A percentile compares a stretch with the other conserved stretches of the same genome.
phyloP scores from a whole-genome alignment of 371 early-diverging fungal species.

The Entomophthora muscae region DNA sequence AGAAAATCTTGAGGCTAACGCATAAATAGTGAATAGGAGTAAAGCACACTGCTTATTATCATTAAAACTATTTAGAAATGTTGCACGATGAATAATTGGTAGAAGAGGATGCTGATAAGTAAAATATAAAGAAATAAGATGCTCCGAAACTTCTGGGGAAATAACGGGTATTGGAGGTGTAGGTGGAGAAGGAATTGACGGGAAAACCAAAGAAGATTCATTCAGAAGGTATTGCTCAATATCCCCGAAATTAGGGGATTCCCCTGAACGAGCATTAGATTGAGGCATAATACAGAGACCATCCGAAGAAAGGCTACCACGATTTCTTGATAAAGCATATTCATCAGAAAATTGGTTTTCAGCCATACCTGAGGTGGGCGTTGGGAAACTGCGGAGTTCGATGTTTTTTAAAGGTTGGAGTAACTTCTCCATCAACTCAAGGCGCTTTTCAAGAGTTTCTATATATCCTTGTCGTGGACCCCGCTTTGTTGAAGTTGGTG shows the following conservation, averaged over 20 bases:
- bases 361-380: background rate
- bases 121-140: constrained; percentile 7
- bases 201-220: constrained; percentile 3
- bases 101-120: constrained; percentile 3
- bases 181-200: constrained; percentile 7
- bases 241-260: background rate
- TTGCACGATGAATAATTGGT: constrained; percentile 6
- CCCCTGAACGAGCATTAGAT: background rate
- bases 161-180: constrained; percentile 6
- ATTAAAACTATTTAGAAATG: background rate
- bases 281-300: background rate
- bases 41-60: constrained; percentile 3
- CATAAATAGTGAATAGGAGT: background rate
- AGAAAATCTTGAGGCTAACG: constrained; percentile 14
- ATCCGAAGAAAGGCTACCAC: constrained; percentile 2
- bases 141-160: constrained; percentile 7
- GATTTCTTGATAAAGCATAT: background rate
- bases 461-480: constrained; percentile 71
- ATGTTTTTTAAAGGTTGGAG: constrained; percentile 14
- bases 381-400: constrained; percentile 6
- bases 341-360: background rate
- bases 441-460: constrained; percentile 43
- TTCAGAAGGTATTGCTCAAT: constrained; percentile 2
- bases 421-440: constrained; percentile 38
- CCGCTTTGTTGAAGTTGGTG: constrained; percentile 44